A percentile compares a stretch with the other conserved stretches of the same genome.
phyloP scores from a whole-genome alignment of 2,329 filamentous ascomycete species.

The Alternaria rosae region DNA sequence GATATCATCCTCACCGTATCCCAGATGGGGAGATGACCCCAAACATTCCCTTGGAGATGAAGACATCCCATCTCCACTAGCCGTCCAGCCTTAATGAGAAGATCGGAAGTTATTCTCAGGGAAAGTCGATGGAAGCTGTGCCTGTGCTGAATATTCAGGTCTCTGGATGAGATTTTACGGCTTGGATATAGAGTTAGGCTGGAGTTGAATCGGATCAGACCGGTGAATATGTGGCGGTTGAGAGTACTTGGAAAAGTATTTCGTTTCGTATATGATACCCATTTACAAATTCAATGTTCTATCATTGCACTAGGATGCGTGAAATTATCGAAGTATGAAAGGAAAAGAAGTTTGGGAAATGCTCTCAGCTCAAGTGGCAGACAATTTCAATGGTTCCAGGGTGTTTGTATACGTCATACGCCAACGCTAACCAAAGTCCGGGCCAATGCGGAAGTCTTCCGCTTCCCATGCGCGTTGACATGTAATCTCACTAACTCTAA shows the following conservation, averaged over 20 bases:
- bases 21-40: too few species aligned
- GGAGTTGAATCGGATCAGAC: neutral
- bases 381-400: neutral
- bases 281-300: neutral
- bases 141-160: accelerated
- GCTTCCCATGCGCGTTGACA: too few species aligned
- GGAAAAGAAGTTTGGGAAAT: neutral
- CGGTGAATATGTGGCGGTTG: neutral
- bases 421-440: neutral
- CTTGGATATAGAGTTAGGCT: neutral
- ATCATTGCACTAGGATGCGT: neutral
- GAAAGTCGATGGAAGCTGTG: neutral
- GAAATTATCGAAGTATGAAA: neutral
- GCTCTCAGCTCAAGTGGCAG: neutral
- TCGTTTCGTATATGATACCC: neutral
- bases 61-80: neutral
- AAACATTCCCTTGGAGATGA: too few species aligned
- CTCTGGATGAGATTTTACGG: neutral
- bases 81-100: neutral
- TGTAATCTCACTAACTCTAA: neutral
- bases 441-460: neutral
- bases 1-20: neutral
- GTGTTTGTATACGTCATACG: neutral
- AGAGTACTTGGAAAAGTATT: neutral
- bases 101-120: accelerated